Base-by-base conservation (phyloP, 108 stramenopile species). In the Fragilaria crotonensis region DNA sequence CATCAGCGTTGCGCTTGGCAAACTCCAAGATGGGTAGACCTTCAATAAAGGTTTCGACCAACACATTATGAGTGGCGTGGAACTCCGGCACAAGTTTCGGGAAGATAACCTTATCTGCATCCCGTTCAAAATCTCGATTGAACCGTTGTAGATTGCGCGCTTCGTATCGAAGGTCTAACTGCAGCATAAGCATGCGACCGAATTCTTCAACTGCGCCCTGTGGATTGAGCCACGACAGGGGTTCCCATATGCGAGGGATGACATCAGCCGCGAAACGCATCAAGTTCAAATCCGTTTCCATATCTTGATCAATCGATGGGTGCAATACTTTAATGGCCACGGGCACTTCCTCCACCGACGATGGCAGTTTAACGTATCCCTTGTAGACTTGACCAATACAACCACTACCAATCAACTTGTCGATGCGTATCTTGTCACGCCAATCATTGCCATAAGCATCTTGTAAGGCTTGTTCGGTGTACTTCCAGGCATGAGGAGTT, bases 351-450 rank as follows among this genome's bases (percentile, higher is more conserved):
- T 60, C 47, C 22, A 3, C 46, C 2, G 11, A 27, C 7, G 36
- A 41, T 41, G 7, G 7, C 11, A 41, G 7, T 41, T 41, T 41
- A 4, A n/a, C 25, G 59, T 22, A 28, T 32, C 46, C 75, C 53
- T 77, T 75, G 64, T 82, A 82, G 17, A 82, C 77, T 67, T 88
- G 87, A 30, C 74, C 87, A 60, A 88, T 80, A 49, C 83, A 83
- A 4, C 87, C 87, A 67, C 80, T 72, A 9, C 82, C 86, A 27
- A 88, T 17, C 17, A 80, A 47, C 5, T 71, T 30, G 11, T 58
- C 63, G 0, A 80, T n/a, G 5, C 28, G 23, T 41, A 76, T 59
- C 5, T 47, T 41, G 2, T 75, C 67, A 52, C 75, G 25, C 82
- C 82, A 88, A 44, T 84, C 65, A 9, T 66, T 45, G 26, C 87